Conservation (phyloP, 257 asterid species). For the Gardenia jasminoides region DNA sequence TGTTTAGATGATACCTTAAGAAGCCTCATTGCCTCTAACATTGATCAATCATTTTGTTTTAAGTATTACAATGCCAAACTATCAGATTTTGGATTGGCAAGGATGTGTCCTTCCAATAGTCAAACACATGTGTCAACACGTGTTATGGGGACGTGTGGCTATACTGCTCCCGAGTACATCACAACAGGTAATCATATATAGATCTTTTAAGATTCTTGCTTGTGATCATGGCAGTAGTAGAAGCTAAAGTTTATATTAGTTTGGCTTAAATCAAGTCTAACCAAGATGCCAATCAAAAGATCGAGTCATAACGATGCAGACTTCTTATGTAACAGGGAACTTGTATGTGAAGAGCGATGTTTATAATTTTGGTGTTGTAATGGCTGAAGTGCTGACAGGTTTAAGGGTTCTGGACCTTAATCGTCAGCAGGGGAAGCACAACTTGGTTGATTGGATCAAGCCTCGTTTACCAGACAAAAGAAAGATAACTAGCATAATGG, state of each 20-base stretch:
- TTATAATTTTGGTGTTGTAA: slow-evolving; percentile 63
- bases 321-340: slow-evolving; percentile 40
- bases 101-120: slow-evolving; percentile 60
- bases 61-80: slow-evolving; percentile 67
- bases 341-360: slow-evolving; percentile 68
- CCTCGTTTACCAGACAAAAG: no score
- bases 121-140: slow-evolving; percentile 65
- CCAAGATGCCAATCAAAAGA: not conserved
- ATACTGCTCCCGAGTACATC: slow-evolving; percentile 74
- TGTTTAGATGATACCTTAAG: not conserved
- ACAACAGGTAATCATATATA: slow-evolving; percentile 45
- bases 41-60: not conserved
- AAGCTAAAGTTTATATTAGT: no score
- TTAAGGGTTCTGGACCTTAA: slow-evolving; percentile 46
- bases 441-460: slow-evolving; percentile 64
- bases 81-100: slow-evolving; percentile 71
- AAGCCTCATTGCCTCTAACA: not conserved
- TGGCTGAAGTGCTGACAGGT: slow-evolving; percentile 70
- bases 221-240: no score
- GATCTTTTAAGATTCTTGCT: not conserved
- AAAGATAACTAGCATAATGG: no score
- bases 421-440: slow-evolving; percentile 51
- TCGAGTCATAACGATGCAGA: slow-evolving; percentile 2
- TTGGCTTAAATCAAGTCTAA: not conserved
- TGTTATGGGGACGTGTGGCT: slow-evolving; percentile 68